A percentile compares a stretch with the other conserved stretches of the same genome.
Evolutionary conservation across 1,139 yeast species (phyloP).

Genomic region (Nakaseomyces kungkrabaensis): DNA sequence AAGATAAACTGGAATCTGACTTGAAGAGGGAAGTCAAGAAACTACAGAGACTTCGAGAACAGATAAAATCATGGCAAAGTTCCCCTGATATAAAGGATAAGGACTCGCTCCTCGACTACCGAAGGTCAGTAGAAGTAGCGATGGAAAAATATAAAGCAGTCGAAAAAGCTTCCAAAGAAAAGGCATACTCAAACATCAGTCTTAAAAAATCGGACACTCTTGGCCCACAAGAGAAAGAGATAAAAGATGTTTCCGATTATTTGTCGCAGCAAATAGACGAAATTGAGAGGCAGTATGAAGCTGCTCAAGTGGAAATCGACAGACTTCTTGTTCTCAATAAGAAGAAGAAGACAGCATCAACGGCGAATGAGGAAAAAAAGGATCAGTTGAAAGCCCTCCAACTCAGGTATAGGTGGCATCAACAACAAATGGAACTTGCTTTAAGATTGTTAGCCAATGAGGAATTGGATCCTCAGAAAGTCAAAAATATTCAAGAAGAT

Average conservation of each 20-base stretch:
- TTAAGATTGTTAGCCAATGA: constrained; percentile 58
- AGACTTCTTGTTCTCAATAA: constrained; percentile 32
- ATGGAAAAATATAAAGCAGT: constrained; percentile 77
- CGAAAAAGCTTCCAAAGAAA: constrained; percentile 64
- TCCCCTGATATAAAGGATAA: constrained; percentile 66
- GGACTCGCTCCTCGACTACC: constrained; percentile 47
- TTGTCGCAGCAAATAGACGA: constrained; percentile 53
- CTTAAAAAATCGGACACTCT: constrained; percentile 45
- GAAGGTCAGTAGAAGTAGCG: constrained; percentile 62
- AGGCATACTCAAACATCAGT: constrained; percentile 60
- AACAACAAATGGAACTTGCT: constrained; percentile 52
- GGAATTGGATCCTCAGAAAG: constrained; percentile 48
- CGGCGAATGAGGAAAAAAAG: constrained; percentile 48
- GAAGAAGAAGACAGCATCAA: constrained; percentile 41
- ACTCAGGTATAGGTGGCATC: constrained; percentile 45
- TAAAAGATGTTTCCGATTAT: constrained; percentile 50
- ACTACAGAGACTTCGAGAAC: constrained; percentile 64
- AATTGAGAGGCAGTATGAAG: constrained; percentile 52
- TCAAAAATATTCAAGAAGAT: constrained; percentile 59
- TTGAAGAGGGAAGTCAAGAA: constrained; percentile 68
- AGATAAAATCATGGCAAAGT: constrained; percentile 68
- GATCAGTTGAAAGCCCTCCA: constrained; percentile 36
- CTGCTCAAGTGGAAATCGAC: constrained; percentile 52
- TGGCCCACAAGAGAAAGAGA: constrained; percentile 50
- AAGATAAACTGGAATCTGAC: constrained; percentile 62